Base-by-base conservation (phyloP, 2,329 filamentous ascomycete species). In the Trichoderma sp. region DNA sequence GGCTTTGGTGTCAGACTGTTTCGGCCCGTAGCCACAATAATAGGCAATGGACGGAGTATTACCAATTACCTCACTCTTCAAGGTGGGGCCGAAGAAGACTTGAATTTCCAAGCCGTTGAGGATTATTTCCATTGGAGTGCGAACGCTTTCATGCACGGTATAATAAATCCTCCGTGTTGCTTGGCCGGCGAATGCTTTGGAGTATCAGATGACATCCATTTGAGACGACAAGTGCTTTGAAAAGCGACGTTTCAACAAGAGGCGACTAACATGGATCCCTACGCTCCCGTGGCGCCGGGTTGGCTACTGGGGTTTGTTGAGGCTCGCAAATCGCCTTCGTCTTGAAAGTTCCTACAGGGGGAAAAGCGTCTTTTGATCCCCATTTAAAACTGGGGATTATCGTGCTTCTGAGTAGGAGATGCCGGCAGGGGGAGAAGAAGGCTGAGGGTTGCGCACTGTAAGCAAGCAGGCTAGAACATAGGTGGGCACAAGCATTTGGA, bases 1-100 rank as follows among this genome's bases (percentile, higher is more conserved):
- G 56, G 67, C 33, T 59, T 29, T 31, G 33, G 53, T 71, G 31
- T 60, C 18, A n/a, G 31, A 16, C n/a, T 69, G 53, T 62, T 71
- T 71, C 67, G 67, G 67, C 53, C 67, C 67, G 67, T 71, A 27
- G 33, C 67, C 56, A 27, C 53, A 62, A 71, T 41, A 29, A 45
- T 45, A 45, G 67, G 67, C 53, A 71, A 38, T 62, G 67, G 67
- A 31, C 29, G 66, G 66, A 59, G 50, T 21, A 66, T 62, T 56
- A 9, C 31, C 59, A 71, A 71, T 71, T 71, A 71, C 67, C 67
- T 71, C 67, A 71, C 29, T 31, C 3, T 29, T 29, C 14, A 66
- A 41, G 53, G 53, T 41, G 53, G 67, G 53, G 60, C 35, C 53
- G 33, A 18, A 16, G 16, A 38, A 12, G 45, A n/a, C 45, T 53